A percentile compares a stretch with the other conserved stretches of the same genome.
Conservation (phyloP, 768 basidiomycete species). For the Scleroderma citrinum region DNA sequence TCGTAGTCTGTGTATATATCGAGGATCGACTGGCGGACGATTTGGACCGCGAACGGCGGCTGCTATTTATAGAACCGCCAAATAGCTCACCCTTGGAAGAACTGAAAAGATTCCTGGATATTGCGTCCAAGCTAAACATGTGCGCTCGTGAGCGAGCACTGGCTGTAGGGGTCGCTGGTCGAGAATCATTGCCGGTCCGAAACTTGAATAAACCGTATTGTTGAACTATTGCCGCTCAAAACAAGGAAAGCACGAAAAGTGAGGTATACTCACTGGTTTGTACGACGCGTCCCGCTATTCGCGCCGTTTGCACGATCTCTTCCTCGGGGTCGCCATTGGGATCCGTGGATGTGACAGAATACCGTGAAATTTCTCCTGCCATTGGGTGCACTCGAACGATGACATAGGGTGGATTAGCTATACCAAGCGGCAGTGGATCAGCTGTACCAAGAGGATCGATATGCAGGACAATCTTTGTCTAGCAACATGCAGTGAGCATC, state of each 20-base stretch:
- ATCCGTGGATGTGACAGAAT: constrained; percentile 68
- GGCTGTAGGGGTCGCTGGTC: constrained; percentile 82
- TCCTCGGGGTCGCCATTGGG: constrained; percentile 70
- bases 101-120: constrained; percentile 85
- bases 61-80: constrained; percentile 62
- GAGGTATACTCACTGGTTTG: constrained; percentile 65
- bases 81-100: constrained; percentile 72
- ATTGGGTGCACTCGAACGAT: constrained; percentile 78
- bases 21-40: constrained; percentile 72
- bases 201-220: constrained; percentile 89
- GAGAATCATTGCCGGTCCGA: constrained; percentile 65
- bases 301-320: constrained; percentile 73
- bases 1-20: constrained; percentile 62
- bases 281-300: constrained; percentile 69
- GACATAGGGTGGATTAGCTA: constrained; percentile 67
- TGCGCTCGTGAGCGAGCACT: constrained; percentile 66
- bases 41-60: constrained; percentile 51
- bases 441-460: constrained; percentile 74
- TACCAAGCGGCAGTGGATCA: constrained; percentile 72
- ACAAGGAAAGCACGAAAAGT: neutral
- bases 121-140: constrained; percentile 86
- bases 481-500: constrained; percentile 4
- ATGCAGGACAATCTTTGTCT: constrained; percentile 88
- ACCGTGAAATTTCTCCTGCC: constrained; percentile 77
- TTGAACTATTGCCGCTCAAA: constrained; percentile 50